Evolutionary conservation across 1,139 yeast species (phyloP).

Genomic region (Diutina sp.): DNA sequence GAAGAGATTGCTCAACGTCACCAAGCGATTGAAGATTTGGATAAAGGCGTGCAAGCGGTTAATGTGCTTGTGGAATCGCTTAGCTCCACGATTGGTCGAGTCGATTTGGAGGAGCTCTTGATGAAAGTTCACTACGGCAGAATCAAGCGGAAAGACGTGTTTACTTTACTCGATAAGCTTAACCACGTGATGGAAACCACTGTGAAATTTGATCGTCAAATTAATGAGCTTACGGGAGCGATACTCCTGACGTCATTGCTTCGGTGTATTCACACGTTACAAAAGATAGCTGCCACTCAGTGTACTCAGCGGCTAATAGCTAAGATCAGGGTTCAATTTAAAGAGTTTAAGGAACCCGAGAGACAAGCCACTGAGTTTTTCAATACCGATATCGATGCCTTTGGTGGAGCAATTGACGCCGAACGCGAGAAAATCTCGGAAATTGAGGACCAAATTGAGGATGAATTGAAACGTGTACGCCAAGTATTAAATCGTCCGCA

Average conservation of each 20-base stretch:
- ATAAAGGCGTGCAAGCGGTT: constrained; percentile 28
- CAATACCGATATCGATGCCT: constrained; percentile 25
- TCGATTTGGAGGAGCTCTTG: constrained; percentile 56
- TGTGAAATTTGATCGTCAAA: constrained; percentile 11
- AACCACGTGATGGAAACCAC: constrained; percentile 21
- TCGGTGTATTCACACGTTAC: constrained; percentile 12
- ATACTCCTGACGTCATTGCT: constrained; percentile 12
- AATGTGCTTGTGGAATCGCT: constrained; percentile 39
- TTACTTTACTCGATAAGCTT: constrained; percentile 39
- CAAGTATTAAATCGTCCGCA: constrained; percentile 42
- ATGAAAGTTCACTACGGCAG: constrained; percentile 58
- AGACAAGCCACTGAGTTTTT: constrained; percentile 42
- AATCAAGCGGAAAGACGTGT: constrained; percentile 56
- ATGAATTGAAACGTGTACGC: constrained; percentile 37
- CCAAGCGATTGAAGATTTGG: constrained; percentile 52
- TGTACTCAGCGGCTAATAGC: constrained; percentile 22
- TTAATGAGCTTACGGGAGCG: constrained; percentile 5
- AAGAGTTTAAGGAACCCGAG: background rate
- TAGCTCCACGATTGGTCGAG: constrained; percentile 13
- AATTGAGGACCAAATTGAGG: constrained; percentile 31
- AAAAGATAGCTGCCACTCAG: constrained; percentile 4
- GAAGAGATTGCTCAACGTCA: constrained; percentile 44
- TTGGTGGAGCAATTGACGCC: constrained; percentile 22
- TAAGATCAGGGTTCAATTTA: constrained; percentile 37
- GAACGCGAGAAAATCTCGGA: constrained; percentile 29